Evolutionary conservation across 176 grass and related monocot genomes (phyloP), one percentile per base, ranked within the genome.

Genomic region (Sorghum bicolor): DNA sequence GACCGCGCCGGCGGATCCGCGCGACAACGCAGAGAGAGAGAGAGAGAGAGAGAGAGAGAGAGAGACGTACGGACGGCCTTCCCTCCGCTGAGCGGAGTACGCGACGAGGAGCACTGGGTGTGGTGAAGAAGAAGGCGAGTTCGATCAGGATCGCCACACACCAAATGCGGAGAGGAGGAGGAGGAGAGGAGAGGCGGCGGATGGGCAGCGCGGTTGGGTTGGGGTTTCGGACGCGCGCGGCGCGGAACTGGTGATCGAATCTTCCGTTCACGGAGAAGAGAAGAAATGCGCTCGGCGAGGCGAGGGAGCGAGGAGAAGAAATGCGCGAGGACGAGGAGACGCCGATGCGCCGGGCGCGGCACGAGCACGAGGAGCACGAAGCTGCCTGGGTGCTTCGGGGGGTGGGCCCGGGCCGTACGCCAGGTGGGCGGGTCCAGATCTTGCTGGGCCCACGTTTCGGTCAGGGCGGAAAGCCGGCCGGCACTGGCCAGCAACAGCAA

Each of bases 371-470:
- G 38, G 36, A 72, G 28, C 62, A 79, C 77, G 77, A 67, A 85
- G 66, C 66, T 79, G 83, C 66, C 45, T 79, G 50, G 65, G 63
- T 79, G 83, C 75, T 85, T 85, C 83, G 50, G 3, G 50, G 3
- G 4, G 57, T 7, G 58, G 70, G 57, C 24, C 44, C 44, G 2
- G 32, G 44, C 80, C 72, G 72, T 76, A 76, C 82, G 31, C 82
- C 72, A 12, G 71, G 26, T 62, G 70, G 1, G 81, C 34, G 69
- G 80, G 38, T 14, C 55, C 70, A 12, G 72, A 84, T 84, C 82
- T 40, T 16, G 9, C 7, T 2, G 38, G 62, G 45, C 82, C 73
- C 67, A 31, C 64, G 31, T 11, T n/a, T n/a, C n/a, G n/a, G 48
- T 41, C 67, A 28, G 45, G 50, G 25, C 30, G n/a, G 45, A 38